A percentile compares a stretch with the other conserved stretches of the same genome.
Evolutionary conservation across 441 rosid species (phyloP).

Genomic region (Corymbia calophylla): DNA sequence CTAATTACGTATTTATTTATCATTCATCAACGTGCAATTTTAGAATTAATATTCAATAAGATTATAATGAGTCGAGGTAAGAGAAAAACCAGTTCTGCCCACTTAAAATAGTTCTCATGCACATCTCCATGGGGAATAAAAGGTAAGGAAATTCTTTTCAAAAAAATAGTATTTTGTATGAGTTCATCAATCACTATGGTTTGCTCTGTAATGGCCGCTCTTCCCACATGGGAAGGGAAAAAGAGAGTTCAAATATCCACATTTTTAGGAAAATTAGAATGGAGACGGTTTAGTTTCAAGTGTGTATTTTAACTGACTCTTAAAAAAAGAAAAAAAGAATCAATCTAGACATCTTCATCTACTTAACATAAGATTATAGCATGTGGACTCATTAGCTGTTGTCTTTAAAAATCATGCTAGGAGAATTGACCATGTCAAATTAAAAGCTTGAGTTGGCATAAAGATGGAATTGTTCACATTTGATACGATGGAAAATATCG

Average conservation of each 20-base stretch:
- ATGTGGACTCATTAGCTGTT: background rate
- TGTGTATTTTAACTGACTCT: no score
- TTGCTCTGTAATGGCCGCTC: no score
- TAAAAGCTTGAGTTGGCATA: background rate
- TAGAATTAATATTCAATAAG: background rate
- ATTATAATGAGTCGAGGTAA: background rate
- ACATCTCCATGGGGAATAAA: background rate
- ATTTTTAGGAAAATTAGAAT: no score
- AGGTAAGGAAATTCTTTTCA: background rate
- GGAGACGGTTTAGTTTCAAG: no score
- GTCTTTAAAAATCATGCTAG: background rate
- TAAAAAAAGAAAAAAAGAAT: no score
- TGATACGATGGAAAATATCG: background rate
- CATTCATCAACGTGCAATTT: background rate
- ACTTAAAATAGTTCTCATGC: background rate
- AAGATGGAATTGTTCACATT: background rate
- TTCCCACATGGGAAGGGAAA: no score
- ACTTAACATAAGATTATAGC: background rate
- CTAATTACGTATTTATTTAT: background rate
- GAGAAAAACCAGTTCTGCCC: background rate
- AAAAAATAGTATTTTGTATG: background rate
- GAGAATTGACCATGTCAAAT: background rate
- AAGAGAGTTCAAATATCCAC: no score
- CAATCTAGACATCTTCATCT: background rate
- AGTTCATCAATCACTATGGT: background rate